Percentiles rank a stretch among this genome's conserved stretches.
These are phyloP conservation scores for Gonapodya prolifera DNA, from an alignment of 192 early-diverging fungal species.

Conservation along the genomic window DNA sequence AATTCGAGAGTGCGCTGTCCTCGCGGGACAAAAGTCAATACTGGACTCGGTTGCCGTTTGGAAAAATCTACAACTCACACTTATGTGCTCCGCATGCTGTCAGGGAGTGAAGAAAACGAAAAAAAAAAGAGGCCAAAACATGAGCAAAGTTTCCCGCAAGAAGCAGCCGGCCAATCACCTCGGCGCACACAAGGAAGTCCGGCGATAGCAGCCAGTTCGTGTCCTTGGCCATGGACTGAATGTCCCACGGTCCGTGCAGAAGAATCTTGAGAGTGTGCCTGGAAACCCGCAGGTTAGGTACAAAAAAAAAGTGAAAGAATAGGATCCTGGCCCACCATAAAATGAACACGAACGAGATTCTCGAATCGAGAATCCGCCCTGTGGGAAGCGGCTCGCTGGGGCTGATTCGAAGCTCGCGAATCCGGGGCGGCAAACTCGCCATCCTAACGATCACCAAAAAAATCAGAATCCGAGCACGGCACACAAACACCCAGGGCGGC, in stretches of 20 bases:
- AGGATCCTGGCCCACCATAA: background rate
- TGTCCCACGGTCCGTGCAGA: background rate
- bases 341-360: background rate
- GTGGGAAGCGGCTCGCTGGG: background rate
- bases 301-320: no score
- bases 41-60: background rate
- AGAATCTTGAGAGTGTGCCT: background rate
- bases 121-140: background rate
- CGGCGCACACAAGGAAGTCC: background rate
- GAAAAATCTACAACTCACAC: background rate
- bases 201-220: background rate
- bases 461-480: background rate
- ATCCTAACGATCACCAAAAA: background rate
- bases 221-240: background rate
- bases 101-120: no score
- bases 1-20: background rate
- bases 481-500: no score
- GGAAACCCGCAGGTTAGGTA: background rate
- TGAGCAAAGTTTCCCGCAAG: background rate
- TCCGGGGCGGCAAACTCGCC: background rate
- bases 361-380: background rate
- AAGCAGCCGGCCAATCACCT: background rate
- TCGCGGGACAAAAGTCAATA: background rate
- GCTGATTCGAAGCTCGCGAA: background rate
- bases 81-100: background rate